phyloP scores from a whole-genome alignment of 2,329 filamentous ascomycete species.

The Penicillium corylophilum region DNA sequence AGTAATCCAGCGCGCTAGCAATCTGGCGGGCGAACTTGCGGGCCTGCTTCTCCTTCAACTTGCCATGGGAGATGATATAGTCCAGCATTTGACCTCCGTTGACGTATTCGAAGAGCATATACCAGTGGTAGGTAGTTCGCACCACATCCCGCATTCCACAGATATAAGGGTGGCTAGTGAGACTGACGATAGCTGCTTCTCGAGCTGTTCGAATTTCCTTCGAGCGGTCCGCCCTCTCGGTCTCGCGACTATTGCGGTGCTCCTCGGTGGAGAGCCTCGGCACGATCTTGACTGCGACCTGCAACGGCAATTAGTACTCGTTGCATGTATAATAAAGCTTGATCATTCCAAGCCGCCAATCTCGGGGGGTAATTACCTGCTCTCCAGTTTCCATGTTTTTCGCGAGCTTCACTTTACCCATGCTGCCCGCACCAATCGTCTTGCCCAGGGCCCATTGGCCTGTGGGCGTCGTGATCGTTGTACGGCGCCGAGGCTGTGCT shows the following conservation, averaged over 20 bases:
- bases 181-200: slow-evolving; percentile 92
- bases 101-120: slow-evolving; percentile 99
- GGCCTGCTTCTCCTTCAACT: slow-evolving; percentile 96
- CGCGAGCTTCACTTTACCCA: slow-evolving; percentile 98
- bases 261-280: slow-evolving; percentile 88
- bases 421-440: slow-evolving; percentile 95
- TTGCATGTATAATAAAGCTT: not conserved
- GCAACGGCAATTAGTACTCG: slow-evolving; percentile 11
- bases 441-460: slow-evolving; percentile 95
- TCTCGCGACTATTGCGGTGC: slow-evolving; percentile 67
- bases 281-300: slow-evolving; percentile 98
- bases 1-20: slow-evolving; percentile 93
- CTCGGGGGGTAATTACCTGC: slow-evolving; percentile 61
- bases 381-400: slow-evolving; percentile 86
- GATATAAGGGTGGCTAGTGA: slow-evolving; percentile 92
- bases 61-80: slow-evolving; percentile 98
- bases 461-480: slow-evolving; percentile 83
- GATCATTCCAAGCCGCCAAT: not conserved
- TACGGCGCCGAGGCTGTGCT: slow-evolving; percentile 57
- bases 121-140: slow-evolving; percentile 97
- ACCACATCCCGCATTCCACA: slow-evolving; percentile 95
- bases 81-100: slow-evolving; percentile 99
- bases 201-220: slow-evolving; percentile 94
- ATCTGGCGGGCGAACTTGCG: slow-evolving; percentile 98
- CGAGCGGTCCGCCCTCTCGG: slow-evolving; percentile 89